phyloP scores from a whole-genome alignment of 75 land plant species.

The Picea sitchensis region DNA sequence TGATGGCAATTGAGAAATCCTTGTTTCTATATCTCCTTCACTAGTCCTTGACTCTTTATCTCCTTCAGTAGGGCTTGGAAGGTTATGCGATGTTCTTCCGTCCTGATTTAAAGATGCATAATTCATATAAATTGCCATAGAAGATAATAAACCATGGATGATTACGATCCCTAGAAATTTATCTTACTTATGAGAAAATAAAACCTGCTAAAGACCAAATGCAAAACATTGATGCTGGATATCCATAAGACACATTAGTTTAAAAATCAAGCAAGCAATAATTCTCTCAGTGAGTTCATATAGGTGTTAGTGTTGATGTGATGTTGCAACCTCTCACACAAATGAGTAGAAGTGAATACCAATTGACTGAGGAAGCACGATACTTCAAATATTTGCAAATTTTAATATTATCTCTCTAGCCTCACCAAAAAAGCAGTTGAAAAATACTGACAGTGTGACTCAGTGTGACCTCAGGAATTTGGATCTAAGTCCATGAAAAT shows the following conservation, averaged over 20 bases:
- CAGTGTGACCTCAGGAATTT: neutral
- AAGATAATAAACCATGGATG: neutral
- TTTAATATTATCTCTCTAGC: neutral
- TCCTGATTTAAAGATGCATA: slow-evolving; percentile 1
- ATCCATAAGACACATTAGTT: neutral
- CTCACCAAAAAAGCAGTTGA: neutral
- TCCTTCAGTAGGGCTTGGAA: neutral
- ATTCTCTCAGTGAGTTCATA: neutral
- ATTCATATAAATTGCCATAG: neutral
- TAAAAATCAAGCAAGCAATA: neutral
- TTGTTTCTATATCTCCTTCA: neutral
- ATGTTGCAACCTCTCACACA: neutral
- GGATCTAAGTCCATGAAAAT: neutral
- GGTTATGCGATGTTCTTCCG: neutral
- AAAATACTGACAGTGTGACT: neutral
- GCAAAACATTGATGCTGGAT: neutral
- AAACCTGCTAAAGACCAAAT: neutral
- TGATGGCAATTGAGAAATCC: neutral
- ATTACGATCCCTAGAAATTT: neutral
- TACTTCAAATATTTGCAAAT: neutral
- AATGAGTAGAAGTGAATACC: neutral
- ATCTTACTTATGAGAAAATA: neutral
- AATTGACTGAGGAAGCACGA: neutral
- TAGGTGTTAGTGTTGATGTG: neutral
- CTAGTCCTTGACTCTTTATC: neutral